Conservation (phyloP, 768 basidiomycete species). For the Pleurotus sapidus region DNA sequence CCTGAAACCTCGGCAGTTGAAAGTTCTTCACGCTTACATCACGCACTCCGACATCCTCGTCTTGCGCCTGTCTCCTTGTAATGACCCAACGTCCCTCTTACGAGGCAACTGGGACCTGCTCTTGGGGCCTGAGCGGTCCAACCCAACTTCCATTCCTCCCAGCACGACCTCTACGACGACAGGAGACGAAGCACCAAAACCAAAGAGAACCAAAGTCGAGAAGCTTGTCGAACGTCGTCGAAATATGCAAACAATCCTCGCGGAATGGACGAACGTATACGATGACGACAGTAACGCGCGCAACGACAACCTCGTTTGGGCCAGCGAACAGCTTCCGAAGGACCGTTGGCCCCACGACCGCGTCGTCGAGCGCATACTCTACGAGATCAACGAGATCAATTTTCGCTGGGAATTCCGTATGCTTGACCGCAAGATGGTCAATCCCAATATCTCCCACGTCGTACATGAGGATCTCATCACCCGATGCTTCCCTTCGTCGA, state of each 20-base stretch:
- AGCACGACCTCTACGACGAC: no score
- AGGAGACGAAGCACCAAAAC: no score
- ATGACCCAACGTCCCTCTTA: no score
- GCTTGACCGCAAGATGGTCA: not conserved
- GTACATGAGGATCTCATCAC: not conserved
- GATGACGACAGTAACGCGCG: not conserved
- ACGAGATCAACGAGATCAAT: not conserved
- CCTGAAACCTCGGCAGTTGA: not conserved
- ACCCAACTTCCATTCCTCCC: no score
- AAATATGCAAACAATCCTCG: no score
- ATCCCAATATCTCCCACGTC: not conserved
- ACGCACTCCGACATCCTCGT: not conserved
- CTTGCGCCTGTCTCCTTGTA: not conserved
- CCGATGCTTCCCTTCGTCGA: not conserved
- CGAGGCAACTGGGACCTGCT: no score
- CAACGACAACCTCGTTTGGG: not conserved
- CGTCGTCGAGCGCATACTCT: not conserved
- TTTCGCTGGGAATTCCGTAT: not conserved
- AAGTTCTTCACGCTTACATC: not conserved
- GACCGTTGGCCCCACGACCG: not conserved
- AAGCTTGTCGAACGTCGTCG: no score
- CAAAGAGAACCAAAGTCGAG: no score
- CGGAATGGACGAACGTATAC: no score
- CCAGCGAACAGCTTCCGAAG: not conserved
- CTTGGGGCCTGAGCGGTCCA: no score